Evolutionary conservation across 2,329 filamentous ascomycete species (phyloP), one percentile per base, ranked within the genome.

Genomic region (Ascochyta lentis): DNA sequence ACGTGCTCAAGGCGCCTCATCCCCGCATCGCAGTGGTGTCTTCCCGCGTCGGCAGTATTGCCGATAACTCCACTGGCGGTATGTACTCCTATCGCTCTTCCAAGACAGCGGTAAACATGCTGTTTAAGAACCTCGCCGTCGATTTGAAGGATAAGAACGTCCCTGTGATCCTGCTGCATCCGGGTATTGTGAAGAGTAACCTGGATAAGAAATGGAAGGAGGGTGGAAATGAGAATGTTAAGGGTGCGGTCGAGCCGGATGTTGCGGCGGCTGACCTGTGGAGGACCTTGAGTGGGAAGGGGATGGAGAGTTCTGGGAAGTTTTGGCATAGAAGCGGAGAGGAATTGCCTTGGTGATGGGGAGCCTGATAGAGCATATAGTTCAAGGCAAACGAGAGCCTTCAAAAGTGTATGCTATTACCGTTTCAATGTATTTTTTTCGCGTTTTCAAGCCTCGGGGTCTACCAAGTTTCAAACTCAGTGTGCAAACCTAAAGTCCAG

Each of bases 261-360:
- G 76, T 79, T 63, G 79, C 79, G 41, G 80, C 77, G 29, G 64
- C 49, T 34, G 79, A 81, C 66, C 56, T 80, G 52, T 81, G 76
- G 77, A 60, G 61, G 37, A 72, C 80, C 6, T 58, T 79, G 44
- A 70, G 66, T 56, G 55, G 58, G n/a, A 79, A 80, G 61, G 69
- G 64, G 2, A 59, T 79, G 19, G 73, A 76, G 44, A 75, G 76
- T 29, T 77, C 73, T 12, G 79, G 78, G 31, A 79, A 58, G 56
- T 81, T 79, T 58, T 80, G 74, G 70, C 78, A 80, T 69, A 58
- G 78, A 5, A 79, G 76, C 54, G 78, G 78, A 2, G 68, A 71
- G 38, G 78, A 80, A 52, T 55, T 81, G 56, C 76, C 75, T 4
- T 81, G 78, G 78, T 80, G 69, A 39, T 15, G 6, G 7, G 19